Evolutionary conservation across 1,284 basidiomycete genomes (phyloP).

Genomic region (Leucocoprinus gongylophorus): DNA sequence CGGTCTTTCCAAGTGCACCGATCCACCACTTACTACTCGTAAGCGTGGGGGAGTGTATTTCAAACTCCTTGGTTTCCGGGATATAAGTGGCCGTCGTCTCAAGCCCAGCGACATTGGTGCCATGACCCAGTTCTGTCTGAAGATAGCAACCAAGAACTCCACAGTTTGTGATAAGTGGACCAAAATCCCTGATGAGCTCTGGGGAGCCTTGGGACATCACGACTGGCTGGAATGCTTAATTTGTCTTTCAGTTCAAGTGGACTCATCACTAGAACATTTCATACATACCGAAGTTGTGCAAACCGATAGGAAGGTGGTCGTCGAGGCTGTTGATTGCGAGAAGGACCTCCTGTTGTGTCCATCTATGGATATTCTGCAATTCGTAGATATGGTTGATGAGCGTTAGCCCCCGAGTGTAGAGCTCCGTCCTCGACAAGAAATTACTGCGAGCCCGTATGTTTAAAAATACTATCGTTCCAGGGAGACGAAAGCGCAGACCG

Average conservation of each 20-base stretch:
- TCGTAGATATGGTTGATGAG: conserved; percentile 54
- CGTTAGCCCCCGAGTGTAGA: conserved; percentile 40
- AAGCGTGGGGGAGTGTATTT: conserved; percentile 70
- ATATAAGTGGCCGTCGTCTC: conserved; percentile 79
- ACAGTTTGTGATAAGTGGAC: conserved; percentile 40
- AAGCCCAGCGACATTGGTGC: conserved; percentile 60
- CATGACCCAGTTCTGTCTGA: conserved; percentile 74
- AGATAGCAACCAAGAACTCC: conserved; percentile 68
- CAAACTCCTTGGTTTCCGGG: conserved; percentile 60
- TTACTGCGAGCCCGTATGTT: conserved; percentile 27
- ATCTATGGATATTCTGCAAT: conserved; percentile 44
- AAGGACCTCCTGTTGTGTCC: conserved; percentile 42
- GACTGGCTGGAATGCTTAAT: conserved; percentile 61
- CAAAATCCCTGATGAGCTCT: conserved; percentile 44
- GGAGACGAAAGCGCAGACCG: conserved; percentile 31
- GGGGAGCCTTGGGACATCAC: conserved; percentile 53
- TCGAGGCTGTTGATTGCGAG: conserved; percentile 43
- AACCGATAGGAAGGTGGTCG: conserved; percentile 43
- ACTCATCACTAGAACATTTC: background rate
- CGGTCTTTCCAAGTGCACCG: conserved; percentile 63
- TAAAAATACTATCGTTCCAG: background rate
- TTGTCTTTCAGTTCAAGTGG: background rate
- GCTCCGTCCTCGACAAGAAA: conserved; percentile 46
- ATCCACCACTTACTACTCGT: conserved; percentile 85
- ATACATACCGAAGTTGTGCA: conserved; percentile 53